Evolutionary conservation across 2,329 filamentous ascomycete genomes (phyloP), one percentile per base, ranked within the genome.

Genomic region (Ophiosphaerella herpotricha): DNA sequence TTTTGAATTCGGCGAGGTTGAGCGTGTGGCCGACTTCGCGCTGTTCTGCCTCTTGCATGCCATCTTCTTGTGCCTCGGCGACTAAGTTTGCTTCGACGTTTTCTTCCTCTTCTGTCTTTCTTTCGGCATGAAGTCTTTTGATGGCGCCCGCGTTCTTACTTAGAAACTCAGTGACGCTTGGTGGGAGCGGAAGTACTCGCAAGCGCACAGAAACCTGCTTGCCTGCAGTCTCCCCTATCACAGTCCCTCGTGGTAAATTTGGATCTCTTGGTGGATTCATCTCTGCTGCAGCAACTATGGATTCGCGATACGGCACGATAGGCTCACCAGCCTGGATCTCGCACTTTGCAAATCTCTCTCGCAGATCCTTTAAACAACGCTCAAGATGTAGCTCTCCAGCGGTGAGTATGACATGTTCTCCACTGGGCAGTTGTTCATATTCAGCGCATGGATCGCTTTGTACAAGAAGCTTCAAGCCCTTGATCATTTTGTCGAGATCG

Each of bases 371-470:
- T 51, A 99, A 74, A 70, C 94, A 99, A 48, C 94, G 82, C 74
- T 99, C 94, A 3, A 99, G 80, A 75, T 99, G 94, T 59, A 99
- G 71, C 73, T 99, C 94, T 46, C 94, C 94, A 5, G 94, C 94
- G 0, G 94, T 97, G 33, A 96, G 75, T 18, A 99, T 85, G 36
- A 99, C 94, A 72, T 99, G 94, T 75, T 99, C 94, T 48, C 94
- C 94, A 60, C 88, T 97, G 48, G 87, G 83, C 44, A 97, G 87
- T 43, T 96, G 90, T 70, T 97, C 92, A 63, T 99, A 99, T 70
- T 96, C 87, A 12, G 93, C 94, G 65, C 94, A 97, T 0, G 94
- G 93, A 65, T 99, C 94, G 63, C 91, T 95, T 68, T 97, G 91
- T 29, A 96, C 92, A 1, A 99, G 84, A 14, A 99, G 78, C 55